Evolutionary conservation across 257 asterid species (phyloP).

Genomic region (Anisodus tanguticus): DNA sequence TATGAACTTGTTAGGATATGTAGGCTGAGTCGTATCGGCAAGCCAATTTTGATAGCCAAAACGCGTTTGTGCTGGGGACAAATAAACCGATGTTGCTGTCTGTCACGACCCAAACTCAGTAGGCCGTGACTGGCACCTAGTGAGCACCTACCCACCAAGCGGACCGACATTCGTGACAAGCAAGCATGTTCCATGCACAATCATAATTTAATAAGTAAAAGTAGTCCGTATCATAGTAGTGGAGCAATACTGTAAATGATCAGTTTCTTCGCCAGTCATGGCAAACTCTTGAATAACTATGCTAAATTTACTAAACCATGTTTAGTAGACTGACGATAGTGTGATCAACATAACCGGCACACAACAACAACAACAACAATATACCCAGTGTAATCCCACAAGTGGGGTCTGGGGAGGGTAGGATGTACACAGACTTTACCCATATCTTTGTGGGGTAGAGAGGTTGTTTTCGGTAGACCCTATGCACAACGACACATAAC

Average conservation of each 20-base stretch:
- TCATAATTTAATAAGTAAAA: neutral
- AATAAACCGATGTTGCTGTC: constrained; percentile 14
- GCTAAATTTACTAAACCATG: neutral
- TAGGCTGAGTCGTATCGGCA: constrained; percentile 10
- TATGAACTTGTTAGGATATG: constrained; percentile 10
- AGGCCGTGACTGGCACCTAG: neutral
- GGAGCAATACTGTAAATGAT: neutral
- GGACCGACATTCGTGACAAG: neutral
- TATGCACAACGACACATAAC: no score
- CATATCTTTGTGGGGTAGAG: no score
- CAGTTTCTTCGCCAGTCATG: neutral
- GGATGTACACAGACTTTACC: no score
- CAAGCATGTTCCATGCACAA: constrained; percentile 6
- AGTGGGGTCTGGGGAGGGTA: no score
- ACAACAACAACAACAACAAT: neutral
- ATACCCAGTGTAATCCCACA: no score
- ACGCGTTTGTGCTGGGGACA: neutral
- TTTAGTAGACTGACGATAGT: neutral
- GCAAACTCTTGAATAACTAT: neutral
- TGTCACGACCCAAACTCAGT: neutral
- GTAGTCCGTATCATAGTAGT: neutral
- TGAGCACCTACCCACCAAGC: constrained; percentile 20
- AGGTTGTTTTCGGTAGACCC: no score
- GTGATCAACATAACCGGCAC: neutral
- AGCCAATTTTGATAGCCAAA: neutral